Base-by-base conservation (phyloP, 2,329 filamentous ascomycete genomes). In the Aspergillus pseudoterreus region DNA sequence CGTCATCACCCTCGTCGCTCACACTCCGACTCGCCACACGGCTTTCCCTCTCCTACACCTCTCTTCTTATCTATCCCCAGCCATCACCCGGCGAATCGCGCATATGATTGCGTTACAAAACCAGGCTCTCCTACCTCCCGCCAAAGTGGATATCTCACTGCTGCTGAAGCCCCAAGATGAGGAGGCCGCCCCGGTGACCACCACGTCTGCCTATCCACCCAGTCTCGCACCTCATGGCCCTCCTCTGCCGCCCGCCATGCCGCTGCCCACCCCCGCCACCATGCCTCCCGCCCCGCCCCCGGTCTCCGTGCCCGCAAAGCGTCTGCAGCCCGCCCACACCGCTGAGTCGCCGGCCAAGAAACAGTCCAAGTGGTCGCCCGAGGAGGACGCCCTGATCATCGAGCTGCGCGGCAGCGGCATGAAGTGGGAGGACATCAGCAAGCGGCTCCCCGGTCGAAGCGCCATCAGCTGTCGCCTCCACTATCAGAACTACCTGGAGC, bases 371-470 rank as follows among this genome's bases (percentile, higher is more conserved):
- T 97, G 94, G 94, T 95, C 90, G 4, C 80, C 87, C 1, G 90
- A 96, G 56, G 92, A 97, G 71, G 91, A 97, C 71, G 84, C 88
- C n/a, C 77, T 94, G 45, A 96, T 96, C 62, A 96, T 96, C 63
- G 89, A 95, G 70, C 82, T 97, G 56, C 84, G 92, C 52, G 90
- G 90, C 35, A 86, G 86, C 62, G 89, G 90, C 8, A 96, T 96
- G 90, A 97, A 97, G 69, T 97, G 92, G 94, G 92, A 97, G 68
- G 92, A 97, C 71, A 96, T 97, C 63, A 95, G 90, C 56, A 95
- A 92, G 75, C 83, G 87, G 49, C 77, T 97, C 45, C 92, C 91
- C 2, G 92, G 92, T 56, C 84, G 94, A 62, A 96, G 91, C 72
- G 87, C 91, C 51, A 96, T 96, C 64, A 95, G 91, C 63, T 97